Evolutionary conservation across 1,139 yeast species (phyloP).

Genomic region (Suhomyces kunorum): DNA sequence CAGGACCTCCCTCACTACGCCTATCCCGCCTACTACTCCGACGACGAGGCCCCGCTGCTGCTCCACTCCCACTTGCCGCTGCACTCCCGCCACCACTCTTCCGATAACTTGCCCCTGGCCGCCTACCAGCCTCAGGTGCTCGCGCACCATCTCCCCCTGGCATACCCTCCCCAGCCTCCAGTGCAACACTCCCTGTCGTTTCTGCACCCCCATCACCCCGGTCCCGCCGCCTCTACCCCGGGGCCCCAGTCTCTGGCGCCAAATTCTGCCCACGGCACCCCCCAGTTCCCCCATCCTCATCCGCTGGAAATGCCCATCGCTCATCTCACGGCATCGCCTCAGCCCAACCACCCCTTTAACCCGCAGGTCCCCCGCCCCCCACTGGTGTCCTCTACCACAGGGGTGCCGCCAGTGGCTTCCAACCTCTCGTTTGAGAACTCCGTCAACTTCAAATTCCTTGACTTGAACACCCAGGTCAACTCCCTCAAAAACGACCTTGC

Average conservation of each 20-base stretch:
- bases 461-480: constrained; percentile 39
- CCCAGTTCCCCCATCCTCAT: constrained; percentile 9
- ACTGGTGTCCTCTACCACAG: constrained; percentile 1
- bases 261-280: constrained; percentile 3
- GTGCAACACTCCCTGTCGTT: background rate
- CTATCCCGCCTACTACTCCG: constrained; percentile 7
- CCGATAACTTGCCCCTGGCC: constrained; percentile 16
- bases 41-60: constrained; percentile 10
- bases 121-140: constrained; percentile 15
- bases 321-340: constrained; percentile 5
- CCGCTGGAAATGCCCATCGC: constrained; percentile 6
- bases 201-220: constrained; percentile 7
- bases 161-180: constrained; percentile 5
- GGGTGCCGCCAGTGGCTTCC: background rate
- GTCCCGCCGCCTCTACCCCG: constrained; percentile 8
- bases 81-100: constrained; percentile 6
- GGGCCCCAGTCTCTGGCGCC: constrained; percentile 5
- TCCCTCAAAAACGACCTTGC: constrained; percentile 40
- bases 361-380: background rate
- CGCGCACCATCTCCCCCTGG: constrained; percentile 20
- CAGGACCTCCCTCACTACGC: constrained; percentile 13
- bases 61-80: background rate
- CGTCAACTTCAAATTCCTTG: constrained; percentile 38
- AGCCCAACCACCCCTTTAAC: constrained; percentile 2
- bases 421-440: constrained; percentile 25